Conservation (phyloP, 2,329 filamentous ascomycete genomes). For the Pseudogymnoascus sp. region DNA sequence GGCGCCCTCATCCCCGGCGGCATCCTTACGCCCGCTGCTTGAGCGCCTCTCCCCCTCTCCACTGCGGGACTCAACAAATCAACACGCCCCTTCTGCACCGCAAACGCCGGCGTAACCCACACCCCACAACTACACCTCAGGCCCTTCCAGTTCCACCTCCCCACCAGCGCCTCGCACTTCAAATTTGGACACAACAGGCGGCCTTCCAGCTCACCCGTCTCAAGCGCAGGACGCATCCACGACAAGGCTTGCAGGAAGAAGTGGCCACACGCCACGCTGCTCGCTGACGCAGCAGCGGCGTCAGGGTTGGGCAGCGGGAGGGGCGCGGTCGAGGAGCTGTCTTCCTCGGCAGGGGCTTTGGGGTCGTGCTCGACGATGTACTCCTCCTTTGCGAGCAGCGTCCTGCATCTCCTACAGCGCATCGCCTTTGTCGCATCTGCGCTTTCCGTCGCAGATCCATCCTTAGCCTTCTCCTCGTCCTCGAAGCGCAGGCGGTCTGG, state of each 20-base stretch:
- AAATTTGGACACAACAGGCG: conserved; percentile 72
- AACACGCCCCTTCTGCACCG: conserved; percentile 70
- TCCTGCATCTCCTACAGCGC: conserved; percentile 84
- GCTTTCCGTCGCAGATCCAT: conserved; percentile 10
- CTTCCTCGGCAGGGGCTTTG: conserved; percentile 18
- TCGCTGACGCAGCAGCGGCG: conserved; percentile 21
- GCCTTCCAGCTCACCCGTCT: conserved; percentile 73
- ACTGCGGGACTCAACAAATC: conserved; percentile 37
- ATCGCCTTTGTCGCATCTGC: conserved; percentile 41
- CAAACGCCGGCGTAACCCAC: conserved; percentile 89
- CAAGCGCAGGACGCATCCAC: conserved; percentile 85
- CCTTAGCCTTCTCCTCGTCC: conserved; percentile 49
- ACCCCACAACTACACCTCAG: conserved; percentile 83
- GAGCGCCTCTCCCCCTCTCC: conserved; percentile 10
- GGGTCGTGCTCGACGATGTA: conserved; percentile 48
- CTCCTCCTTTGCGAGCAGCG: conserved; percentile 1
- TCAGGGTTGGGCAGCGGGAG: conserved; percentile 17
- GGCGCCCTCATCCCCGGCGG: conserved; percentile 38
- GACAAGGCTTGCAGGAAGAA: conserved; percentile 85
- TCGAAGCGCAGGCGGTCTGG: conserved; percentile 77
- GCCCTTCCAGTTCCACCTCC: conserved; percentile 93
- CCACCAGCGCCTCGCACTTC: conserved; percentile 74
- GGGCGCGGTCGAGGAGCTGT: conserved; percentile 15
- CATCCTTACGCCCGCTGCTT: conserved; percentile 41
- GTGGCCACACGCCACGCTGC: conserved; percentile 56